A percentile compares a stretch with the other conserved stretches of the same genome.
Conservation (phyloP, 768 basidiomycete genomes). For the Xerocomellus dryophilus region DNA sequence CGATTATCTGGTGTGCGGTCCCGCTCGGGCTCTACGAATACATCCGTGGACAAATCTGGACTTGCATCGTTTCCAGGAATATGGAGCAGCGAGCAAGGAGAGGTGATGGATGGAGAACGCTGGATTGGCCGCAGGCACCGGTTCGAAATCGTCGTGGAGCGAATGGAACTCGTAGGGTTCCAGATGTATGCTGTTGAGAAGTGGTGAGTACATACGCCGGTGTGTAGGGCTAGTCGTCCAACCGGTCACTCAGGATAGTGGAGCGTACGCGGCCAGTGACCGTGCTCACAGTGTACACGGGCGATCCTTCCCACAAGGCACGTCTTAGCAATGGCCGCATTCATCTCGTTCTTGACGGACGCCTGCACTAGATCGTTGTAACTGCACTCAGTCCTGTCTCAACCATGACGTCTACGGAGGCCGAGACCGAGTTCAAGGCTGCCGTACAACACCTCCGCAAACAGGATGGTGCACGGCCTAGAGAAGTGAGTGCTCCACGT, state of each 20-base stretch:
- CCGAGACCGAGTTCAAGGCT: constrained; percentile 56
- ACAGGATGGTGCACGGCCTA: constrained; percentile 68
- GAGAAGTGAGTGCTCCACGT: constrained; percentile 42
- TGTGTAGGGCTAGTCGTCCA: background rate
- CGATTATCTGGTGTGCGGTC: constrained; percentile 32
- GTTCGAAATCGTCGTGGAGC: constrained; percentile 49
- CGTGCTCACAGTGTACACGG: constrained; percentile 74
- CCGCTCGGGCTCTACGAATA: constrained; percentile 31
- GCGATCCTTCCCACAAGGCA: constrained; percentile 65
- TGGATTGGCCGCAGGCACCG: constrained; percentile 47
- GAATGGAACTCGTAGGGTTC: constrained; percentile 52
- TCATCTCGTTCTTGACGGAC: constrained; percentile 12
- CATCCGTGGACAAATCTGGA: constrained; percentile 19
- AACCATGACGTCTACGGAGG: constrained; percentile 41
- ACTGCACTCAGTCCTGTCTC: constrained; percentile 50
- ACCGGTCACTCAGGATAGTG: constrained; percentile 50
- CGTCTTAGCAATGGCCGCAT: constrained; percentile 8
- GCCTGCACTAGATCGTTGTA: constrained; percentile 50
- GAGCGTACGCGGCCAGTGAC: constrained; percentile 58
- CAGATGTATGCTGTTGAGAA: constrained; percentile 88
- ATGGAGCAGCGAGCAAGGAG: constrained; percentile 11
- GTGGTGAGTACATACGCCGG: constrained; percentile 50
- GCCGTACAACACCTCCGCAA: constrained; percentile 59
- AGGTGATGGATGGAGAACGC: constrained; percentile 27
- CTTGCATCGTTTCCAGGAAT: background rate